Evolutionary conservation across 2,329 filamentous ascomycete species (phyloP), one percentile per base, ranked within the genome.

Genomic region (Xenosphaeropsis pyriputrescens): DNA sequence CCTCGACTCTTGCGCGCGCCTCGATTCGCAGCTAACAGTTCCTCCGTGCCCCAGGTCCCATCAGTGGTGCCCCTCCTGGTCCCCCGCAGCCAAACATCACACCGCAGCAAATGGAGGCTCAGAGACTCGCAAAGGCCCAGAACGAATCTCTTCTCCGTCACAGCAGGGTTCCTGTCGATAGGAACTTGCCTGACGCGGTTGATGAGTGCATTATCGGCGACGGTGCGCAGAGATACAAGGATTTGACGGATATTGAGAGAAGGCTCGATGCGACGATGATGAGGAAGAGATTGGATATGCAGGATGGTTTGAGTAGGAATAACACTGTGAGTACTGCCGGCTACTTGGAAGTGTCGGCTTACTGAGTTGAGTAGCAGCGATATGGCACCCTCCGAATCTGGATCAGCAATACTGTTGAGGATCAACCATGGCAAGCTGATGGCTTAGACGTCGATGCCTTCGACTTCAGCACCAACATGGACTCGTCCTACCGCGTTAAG

Each of bases 351-450:
- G 6, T 15, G 32, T 6, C 13, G 18, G 11, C n/a, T n/a, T 13
- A 31, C 44, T 51, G 33, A 53, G 29, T 26, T 31, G 33, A 18
- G 8, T 5, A 37, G 16, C 39, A 85, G 72, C 75, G 83, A 47
- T 81, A 79, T 58, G 83, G 80, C 53, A 93, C 85, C 2, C 67
- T 98, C 58, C 81, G 89, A 44, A 73, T 98, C 45, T 96, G 86
- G 86, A 79, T 98, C 51, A 88, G 78, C 51, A 98, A 98, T 59
- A 94, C 86, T 1, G 85, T 80, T 26, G 85, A 95, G 57, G 85
- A 91, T 53, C 91, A 98, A 61, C 79, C 82, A 22, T 96, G 91
- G 91, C 91, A 98, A 60, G 70, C 68, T 30, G 73, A 68, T 48
- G 67, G 65, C 31, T 64, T 80, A 42, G 78, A 79, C 43, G 70